Evolutionary conservation across 1,139 yeast species (phyloP), one percentile per base, ranked within the genome.

Genomic region (Geotrichum aggregatum): DNA sequence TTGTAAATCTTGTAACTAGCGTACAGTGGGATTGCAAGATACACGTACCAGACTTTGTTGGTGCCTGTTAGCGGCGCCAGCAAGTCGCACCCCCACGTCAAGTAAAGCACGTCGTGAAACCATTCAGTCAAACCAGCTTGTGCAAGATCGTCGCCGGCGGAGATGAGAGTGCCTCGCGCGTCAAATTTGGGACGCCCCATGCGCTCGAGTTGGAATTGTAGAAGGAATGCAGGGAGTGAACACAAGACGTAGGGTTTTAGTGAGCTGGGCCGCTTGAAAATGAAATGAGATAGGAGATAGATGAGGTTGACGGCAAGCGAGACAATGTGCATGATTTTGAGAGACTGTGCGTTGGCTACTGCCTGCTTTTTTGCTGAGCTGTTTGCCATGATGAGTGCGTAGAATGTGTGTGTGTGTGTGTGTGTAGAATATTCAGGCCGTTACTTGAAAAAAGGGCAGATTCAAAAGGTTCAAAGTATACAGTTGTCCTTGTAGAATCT

Each of bases 71-170:
- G 19, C 13, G 80, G 64, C 69, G 82, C 77, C 49, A 84, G 68
- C 0, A 83, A 52, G 59, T 82, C 82, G 57, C 83, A 73, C 14
- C 77, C 62, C 76, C 87, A 76, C 1, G 95, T 86, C 50, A 85
- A 68, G 63, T 87, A 87, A 52, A 87, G 73, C 21, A 86, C 69
- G 64, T 87, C 96, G 63, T 84, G 84, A 70, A 86, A 70, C 71
- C 84, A 86, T 66, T 87, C 95, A 19, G 83, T 83, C 43, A 87
- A 71, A 0, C 95, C 96, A 2, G 71, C 67, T 56, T 82, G 87
- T 45, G 69, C 67, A 56, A 87, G 73, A 63, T 87, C 91, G 44
- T 78, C 81, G 1, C 95, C 95, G 1, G 84, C 66, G 21, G 68
- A 71, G 1, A 77, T 64, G 50, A 86, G 70, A 18, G 64, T 70